A percentile compares a stretch with the other conserved stretches of the same genome.
Conservation (phyloP, 1,284 basidiomycete genomes). For the Puccinia triticina region DNA sequence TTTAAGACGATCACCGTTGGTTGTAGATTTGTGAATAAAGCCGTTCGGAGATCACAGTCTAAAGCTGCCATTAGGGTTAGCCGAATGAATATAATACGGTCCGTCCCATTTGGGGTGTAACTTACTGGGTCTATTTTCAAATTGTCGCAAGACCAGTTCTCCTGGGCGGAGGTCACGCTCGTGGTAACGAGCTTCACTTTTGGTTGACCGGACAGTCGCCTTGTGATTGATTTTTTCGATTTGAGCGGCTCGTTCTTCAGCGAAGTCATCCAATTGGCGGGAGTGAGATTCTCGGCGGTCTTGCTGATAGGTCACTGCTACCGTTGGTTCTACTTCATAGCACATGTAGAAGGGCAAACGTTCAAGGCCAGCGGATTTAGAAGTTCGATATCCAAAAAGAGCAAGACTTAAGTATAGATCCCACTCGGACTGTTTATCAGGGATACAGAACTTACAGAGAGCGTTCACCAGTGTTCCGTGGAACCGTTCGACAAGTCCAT, state of each 20-base stretch:
- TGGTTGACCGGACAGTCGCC: background rate
- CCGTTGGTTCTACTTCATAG: background rate
- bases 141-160: conserved; percentile 1
- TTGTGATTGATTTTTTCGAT: conserved; percentile 1
- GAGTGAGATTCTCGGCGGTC: background rate
- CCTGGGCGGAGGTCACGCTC: background rate
- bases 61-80: background rate
- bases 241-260: background rate
- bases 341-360: conserved; percentile 4
- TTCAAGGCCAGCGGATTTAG: background rate
- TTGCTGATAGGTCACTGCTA: background rate
- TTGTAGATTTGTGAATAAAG: no score
- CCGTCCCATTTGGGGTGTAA: conserved; percentile 25
- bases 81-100: background rate
- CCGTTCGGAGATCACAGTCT: background rate
- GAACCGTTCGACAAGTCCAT: conserved; percentile 27
- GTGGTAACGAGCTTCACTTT: background rate
- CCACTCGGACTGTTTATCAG: conserved; percentile 21
- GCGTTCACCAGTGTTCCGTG: background rate
- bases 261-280: background rate
- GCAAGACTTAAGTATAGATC: background rate
- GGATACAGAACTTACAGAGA: background rate
- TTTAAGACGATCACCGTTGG: no score
- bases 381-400: conserved; percentile 18
- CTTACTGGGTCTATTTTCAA: background rate